phyloP scores from a whole-genome alignment of 2,329 filamentous ascomycete genomes.

The Fusarium nanum region DNA sequence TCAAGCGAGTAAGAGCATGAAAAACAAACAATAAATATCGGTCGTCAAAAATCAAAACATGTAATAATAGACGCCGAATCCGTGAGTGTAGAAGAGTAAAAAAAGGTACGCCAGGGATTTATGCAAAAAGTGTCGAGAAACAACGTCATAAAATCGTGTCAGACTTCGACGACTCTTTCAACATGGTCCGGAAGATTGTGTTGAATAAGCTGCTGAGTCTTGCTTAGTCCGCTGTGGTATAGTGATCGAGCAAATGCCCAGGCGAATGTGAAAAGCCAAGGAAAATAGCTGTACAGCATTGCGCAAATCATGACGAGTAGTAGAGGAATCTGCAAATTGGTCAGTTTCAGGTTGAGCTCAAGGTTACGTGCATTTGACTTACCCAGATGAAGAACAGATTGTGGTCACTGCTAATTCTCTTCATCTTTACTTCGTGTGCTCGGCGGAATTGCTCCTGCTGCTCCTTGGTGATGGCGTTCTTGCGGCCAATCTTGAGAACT shows the following conservation, averaged over 20 bases:
- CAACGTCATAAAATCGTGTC: constrained; percentile 37
- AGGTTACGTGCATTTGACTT: constrained; percentile 45
- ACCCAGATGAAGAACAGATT: constrained; percentile 78
- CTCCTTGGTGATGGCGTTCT: constrained; percentile 72
- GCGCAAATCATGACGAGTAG: constrained; percentile 61
- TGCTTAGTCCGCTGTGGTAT: constrained; percentile 46
- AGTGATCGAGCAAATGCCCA: constrained; percentile 52
- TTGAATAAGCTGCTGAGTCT: constrained; percentile 46
- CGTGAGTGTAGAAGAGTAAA: constrained; percentile 16
- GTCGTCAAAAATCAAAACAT: constrained; percentile 24
- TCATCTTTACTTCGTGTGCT: constrained; percentile 71
- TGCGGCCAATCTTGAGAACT: constrained; percentile 70
- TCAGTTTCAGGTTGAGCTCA: constrained; percentile 31
- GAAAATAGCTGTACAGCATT: constrained; percentile 64
- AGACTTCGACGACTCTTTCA: constrained; percentile 46
- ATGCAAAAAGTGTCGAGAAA: constrained; percentile 26
- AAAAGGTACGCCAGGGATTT: constrained; percentile 33
- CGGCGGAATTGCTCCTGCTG: constrained; percentile 72
- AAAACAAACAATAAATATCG: constrained; percentile 9
- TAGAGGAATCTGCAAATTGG: constrained; percentile 59
- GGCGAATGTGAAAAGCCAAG: constrained; percentile 57
- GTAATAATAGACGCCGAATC: constrained; percentile 24
- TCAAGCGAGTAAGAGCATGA: constrained; percentile 15
- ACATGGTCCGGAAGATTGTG: constrained; percentile 42
- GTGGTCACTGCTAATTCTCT: constrained; percentile 71